These are phyloP conservation scores for Annulohypoxylon bovei DNA, from an alignment of 495 filamentous ascomycete genomes.

Conservation along the genomic window DNA sequence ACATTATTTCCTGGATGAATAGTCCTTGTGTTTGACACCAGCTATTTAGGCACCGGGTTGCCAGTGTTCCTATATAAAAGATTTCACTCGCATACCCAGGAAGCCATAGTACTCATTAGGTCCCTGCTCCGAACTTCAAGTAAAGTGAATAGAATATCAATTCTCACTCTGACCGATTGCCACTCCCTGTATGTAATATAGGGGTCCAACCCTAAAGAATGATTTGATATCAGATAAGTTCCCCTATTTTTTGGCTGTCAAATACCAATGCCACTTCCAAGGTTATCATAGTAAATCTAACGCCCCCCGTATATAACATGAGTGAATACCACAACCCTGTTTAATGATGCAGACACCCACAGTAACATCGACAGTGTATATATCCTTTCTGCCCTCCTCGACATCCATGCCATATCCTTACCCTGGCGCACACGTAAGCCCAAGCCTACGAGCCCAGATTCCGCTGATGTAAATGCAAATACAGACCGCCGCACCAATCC, in stretches of 20 bases:
- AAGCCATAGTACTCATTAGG: too few relatives aligned
- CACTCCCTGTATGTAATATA: not conserved
- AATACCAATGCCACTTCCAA: slow-evolving; percentile 1
- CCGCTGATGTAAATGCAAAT: slow-evolving; percentile 36
- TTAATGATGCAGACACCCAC: not conserved
- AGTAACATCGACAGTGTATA: not conserved
- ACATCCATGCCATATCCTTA: slow-evolving; percentile 6
- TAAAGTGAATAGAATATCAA: not conserved
- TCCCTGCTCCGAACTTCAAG: not conserved
- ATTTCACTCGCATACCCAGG: too few relatives aligned
- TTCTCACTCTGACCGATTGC: not conserved
- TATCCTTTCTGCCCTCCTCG: not conserved
- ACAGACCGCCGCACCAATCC: slow-evolving; percentile 21
- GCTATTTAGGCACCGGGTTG: too few relatives aligned
- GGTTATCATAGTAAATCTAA: slow-evolving; percentile 3
- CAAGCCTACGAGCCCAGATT: not conserved
- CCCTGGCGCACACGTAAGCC: not conserved
- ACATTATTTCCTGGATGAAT: too few relatives aligned
- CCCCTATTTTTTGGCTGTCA: not conserved
- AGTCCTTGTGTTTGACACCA: too few relatives aligned
- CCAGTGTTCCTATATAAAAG: too few relatives aligned
- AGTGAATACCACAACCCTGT: not conserved
- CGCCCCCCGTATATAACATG: not conserved
- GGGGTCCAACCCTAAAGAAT: not conserved
- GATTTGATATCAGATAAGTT: not conserved